Evolutionary conservation across 352 stramenopile species (phyloP), one percentile per base, ranked within the genome.

Genomic region (Globisporangium cederbergense): DNA sequence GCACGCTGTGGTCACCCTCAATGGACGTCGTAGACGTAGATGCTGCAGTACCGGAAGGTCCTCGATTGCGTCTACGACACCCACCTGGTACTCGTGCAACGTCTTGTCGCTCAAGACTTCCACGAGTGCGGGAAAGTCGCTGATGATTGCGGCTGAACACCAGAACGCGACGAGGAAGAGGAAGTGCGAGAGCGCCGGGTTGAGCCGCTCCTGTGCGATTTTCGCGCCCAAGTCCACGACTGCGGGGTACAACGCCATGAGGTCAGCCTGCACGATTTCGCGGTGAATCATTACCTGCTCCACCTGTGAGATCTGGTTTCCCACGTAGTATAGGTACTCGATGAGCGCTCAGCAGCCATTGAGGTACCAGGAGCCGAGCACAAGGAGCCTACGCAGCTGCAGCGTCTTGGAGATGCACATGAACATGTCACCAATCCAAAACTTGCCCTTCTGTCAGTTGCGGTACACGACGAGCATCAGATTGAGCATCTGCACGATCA

Each of bases 351-450:
- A 81, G 47, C 66, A 78, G 22, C 66, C 71, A 58, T 83, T 77
- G 20, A 83, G 30, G 5, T 75, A 65, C 50, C 62, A 77, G 30
- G 66, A 72, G 1, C 76, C 11, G 1, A 81, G 13, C 25, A 81
- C 65, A 7, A 73, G 49, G 2, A 76, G 34, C 0, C 71, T 74
- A n/a, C 76, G 76, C 36, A 74, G 64, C 7, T 79, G 42, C 3
- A 84, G 60, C 38, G 66, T 65, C 11, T 58, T 67, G 0, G 76
- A 84, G 45, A 84, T 73, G 5, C 65, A 67, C 8, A 75, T 70
- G 45, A 81, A 80, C 6, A 65, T 69, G 43, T 84, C 76, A 4
- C 76, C 69, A 8, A 84, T 65, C 74, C 75, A 83, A 45, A 80
- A 40, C 32, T 67, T 63, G 0, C 74, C 69, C 13, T 60, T 54